phyloP scores from a whole-genome alignment of 2,329 filamentous ascomycete species.

The Rutstroemia sydowiana region DNA sequence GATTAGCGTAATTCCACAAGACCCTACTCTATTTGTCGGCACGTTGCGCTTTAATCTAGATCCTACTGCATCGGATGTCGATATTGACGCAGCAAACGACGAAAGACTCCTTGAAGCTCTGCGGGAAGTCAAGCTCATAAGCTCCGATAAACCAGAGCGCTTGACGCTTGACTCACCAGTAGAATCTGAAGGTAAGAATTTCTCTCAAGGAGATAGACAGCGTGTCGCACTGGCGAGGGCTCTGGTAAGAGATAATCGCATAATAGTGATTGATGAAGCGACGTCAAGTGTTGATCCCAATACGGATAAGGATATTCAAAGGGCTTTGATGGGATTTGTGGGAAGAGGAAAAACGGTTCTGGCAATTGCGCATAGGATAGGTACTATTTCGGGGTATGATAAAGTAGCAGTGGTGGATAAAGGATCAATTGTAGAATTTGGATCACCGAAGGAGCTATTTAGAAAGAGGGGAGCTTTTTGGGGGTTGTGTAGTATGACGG shows the following conservation, averaged over 20 bases:
- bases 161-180: slow-evolving; percentile 51
- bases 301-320: slow-evolving; percentile 66
- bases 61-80: too few relatives aligned
- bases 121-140: slow-evolving; percentile 76
- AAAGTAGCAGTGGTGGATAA: slow-evolving; percentile 62
- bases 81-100: too few relatives aligned
- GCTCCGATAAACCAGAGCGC: slow-evolving; percentile 13
- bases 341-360: slow-evolving; percentile 55
- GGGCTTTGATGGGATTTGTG: slow-evolving; percentile 64
- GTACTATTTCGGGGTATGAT: slow-evolving; percentile 70
- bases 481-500: too few relatives aligned
- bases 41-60: slow-evolving; percentile 16
- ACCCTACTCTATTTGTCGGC: slow-evolving; percentile 83
- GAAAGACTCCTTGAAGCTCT: slow-evolving; percentile 72
- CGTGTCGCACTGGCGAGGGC: slow-evolving; percentile 76
- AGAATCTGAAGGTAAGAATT: slow-evolving; percentile 52
- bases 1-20: slow-evolving; percentile 30
- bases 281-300: slow-evolving; percentile 69
- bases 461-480: too few relatives aligned
- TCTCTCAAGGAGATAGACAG: slow-evolving; percentile 73
- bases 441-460: too few relatives aligned
- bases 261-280: slow-evolving; percentile 93
- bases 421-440: slow-evolving; percentile 59
- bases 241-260: slow-evolving; percentile 73
- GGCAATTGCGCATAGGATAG: slow-evolving; percentile 67